Evolutionary conservation across 1,284 basidiomycete species (phyloP), one percentile per base, ranked within the genome.

Genomic region (Puccinia sorghi): DNA sequence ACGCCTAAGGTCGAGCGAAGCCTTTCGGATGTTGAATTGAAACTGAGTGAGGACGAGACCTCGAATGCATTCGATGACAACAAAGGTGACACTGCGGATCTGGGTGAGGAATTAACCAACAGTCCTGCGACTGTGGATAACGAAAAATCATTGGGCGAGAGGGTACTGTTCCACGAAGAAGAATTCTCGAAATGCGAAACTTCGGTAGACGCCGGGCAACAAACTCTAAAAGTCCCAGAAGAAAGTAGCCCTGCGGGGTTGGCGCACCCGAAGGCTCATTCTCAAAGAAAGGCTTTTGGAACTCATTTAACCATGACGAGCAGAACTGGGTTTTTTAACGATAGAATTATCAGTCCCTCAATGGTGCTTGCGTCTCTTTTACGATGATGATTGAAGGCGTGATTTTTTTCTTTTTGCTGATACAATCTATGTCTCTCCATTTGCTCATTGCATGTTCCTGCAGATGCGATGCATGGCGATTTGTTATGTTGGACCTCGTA

Each of bases 401-500:
- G 39, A 69, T 32, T 32, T 32, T 32, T 32, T 32, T 32, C 4
- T 32, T 32, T 32, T 69, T 52, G 20, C 66, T 69, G 66, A 69
- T 11, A 52, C 66, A 17, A 17, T 5, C 22, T 25, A 13, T 7
- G 9, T 63, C 8, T 69, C 39, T 50, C 32, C 6, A 22, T 71
- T 32, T 22, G 37, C 39, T 20, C n/a, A 39, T 72, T 41, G 15
- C 3, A 9, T 41, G 54, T 37, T 25, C 27, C 32, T 63, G 20
- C 81, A 96, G 94, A 96, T 97, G 92, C 92, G 96, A 57, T 94
- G 95, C 0, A 98, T 98, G 95, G 94, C 95, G 1, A 95, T 98
- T 82, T 87, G 97, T 79, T 98, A 98, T 86, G 91, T 98, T 80
- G 96, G 96, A 0, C 94, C 95, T 0, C 89, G 92, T 69, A 90